Evolutionary conservation across 1,284 basidiomycete genomes (phyloP), one percentile per base, ranked within the genome.

Genomic region (Trichosporon asahii): DNA sequence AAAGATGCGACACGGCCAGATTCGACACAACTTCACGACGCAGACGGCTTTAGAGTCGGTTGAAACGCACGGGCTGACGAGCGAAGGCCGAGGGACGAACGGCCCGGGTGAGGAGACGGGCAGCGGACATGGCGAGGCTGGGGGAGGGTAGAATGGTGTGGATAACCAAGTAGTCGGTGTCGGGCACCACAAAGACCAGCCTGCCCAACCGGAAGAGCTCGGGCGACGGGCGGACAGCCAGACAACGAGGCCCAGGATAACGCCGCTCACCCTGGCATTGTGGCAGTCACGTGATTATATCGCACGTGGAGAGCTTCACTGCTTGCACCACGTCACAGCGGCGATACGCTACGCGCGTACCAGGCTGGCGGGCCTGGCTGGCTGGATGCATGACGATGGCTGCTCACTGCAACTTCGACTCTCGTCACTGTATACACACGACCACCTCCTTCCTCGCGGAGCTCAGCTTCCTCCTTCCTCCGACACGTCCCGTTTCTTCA

Each of bases 21-120:
- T 31, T 61, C 27, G 14, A 18, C 18, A 61, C 27, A 31, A 61
- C 29, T 61, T 33, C 29, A 33, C 57, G 57, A 61, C 57, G 57
- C 57, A 23, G 29, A 61, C 27, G 15, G 57, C 27, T 61, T 61
- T 2, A 33, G 7, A 21, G 44, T 29, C 25, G 57, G 27, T 61
- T 61, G 29, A 61, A 11, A 75, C 75, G 69, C 70, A 76, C 76
- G 55, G 75, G 74, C 60, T 71, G 72, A 64, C 74, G 72, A 66
- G 70, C 61, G 57, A 64, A 68, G 60, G 71, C 72, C 69, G 76
- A 74, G 40, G 78, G 75, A 68, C 75, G 76, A 69, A 79, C 70
- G 44, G 77, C 76, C 70, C 80, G 72, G 66, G 80, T 75, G 77
- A 81, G 74, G 70, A 81, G 74, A 46, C 80, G 75, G 68, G 80